Conservation (phyloP, 371 early-diverging fungal species). For the Rhizopus sp. region DNA sequence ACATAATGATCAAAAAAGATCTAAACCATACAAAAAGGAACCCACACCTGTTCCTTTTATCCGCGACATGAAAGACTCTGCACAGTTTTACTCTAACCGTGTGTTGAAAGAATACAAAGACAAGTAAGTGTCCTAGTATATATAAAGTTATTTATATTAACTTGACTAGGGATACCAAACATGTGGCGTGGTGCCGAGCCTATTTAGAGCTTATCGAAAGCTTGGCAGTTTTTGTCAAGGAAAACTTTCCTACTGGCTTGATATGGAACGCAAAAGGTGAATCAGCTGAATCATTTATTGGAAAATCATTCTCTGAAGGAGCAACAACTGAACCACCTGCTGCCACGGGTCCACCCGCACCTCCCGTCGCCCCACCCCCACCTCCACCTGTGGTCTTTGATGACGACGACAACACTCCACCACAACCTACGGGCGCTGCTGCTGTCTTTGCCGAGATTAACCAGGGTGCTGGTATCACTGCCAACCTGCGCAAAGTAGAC, state of each 20-base stretch:
- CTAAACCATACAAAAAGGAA: constrained; percentile 54
- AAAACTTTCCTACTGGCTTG: constrained; percentile 87
- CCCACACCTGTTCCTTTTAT: constrained; percentile 88
- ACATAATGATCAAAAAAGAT: neutral
- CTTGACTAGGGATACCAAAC: constrained; percentile 66
- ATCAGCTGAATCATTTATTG: constrained; percentile 53
- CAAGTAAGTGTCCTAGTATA: constrained; percentile 58
- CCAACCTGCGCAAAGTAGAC: constrained; percentile 91
- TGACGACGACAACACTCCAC: constrained; percentile 20
- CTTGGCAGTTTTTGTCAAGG: constrained; percentile 84
- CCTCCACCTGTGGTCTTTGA: constrained; percentile 64
- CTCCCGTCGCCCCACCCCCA: constrained; percentile 62
- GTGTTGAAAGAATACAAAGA: constrained; percentile 90
- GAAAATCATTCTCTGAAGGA: constrained; percentile 26
- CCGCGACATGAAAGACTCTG: constrained; percentile 87
- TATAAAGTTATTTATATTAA: constrained; percentile 61
- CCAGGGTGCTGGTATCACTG: constrained; percentile 77
- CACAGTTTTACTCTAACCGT: constrained; percentile 91
- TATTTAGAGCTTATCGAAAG: constrained; percentile 72
- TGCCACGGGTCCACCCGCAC: constrained; percentile 44
- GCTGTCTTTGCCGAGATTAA: constrained; percentile 90
- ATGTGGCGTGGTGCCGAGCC: constrained; percentile 83
- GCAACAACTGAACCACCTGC: constrained; percentile 40
- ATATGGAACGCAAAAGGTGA: constrained; percentile 89
- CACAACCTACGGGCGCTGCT: constrained; percentile 48